Percentiles rank a stretch among this genome's conserved stretches.
These are phyloP conservation scores for Magnaporthiopsis poae DNA, from an alignment of 2,329 filamentous ascomycete species.

Conservation along the genomic window DNA sequence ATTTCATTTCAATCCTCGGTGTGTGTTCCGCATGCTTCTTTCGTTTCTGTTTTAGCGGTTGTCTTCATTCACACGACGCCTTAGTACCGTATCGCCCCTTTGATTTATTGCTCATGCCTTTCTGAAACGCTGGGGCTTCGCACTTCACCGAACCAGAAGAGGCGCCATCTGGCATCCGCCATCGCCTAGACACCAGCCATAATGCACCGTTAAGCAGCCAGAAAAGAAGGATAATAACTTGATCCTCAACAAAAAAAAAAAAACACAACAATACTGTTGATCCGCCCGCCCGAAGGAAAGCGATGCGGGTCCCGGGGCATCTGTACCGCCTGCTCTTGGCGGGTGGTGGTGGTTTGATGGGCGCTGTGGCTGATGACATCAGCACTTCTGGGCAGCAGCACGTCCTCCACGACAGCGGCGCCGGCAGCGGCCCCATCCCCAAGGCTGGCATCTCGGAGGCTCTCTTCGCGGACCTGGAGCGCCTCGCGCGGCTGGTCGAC, in stretches of 20 bases:
- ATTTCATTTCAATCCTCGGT: neutral
- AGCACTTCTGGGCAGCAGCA: neutral
- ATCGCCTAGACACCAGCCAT: neutral
- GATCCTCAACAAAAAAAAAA: neutral
- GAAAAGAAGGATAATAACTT: too few relatives aligned
- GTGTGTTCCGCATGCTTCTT: neutral
- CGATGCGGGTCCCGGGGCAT: neutral
- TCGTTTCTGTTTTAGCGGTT: neutral
- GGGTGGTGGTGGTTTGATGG: neutral
- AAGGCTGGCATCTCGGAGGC: conserved; percentile 37
- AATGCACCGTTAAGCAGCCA: neutral
- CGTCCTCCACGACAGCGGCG: neutral
- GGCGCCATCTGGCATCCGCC: too few relatives aligned
- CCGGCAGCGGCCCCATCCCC: neutral
- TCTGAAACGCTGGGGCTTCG: neutral
- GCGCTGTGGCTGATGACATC: conserved; percentile 4
- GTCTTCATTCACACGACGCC: too few relatives aligned
- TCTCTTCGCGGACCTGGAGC: conserved; percentile 75
- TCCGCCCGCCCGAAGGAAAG: neutral
- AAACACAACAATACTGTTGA: neutral
- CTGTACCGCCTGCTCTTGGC: neutral
- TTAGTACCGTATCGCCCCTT: neutral
- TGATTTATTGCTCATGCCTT: neutral
- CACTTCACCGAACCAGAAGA: neutral
- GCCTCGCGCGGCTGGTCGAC: conserved; percentile 82